Evolutionary conservation across 306 rosid genomes (phyloP), one percentile per base, ranked within the genome.

Genomic region (Malus sieversii): DNA sequence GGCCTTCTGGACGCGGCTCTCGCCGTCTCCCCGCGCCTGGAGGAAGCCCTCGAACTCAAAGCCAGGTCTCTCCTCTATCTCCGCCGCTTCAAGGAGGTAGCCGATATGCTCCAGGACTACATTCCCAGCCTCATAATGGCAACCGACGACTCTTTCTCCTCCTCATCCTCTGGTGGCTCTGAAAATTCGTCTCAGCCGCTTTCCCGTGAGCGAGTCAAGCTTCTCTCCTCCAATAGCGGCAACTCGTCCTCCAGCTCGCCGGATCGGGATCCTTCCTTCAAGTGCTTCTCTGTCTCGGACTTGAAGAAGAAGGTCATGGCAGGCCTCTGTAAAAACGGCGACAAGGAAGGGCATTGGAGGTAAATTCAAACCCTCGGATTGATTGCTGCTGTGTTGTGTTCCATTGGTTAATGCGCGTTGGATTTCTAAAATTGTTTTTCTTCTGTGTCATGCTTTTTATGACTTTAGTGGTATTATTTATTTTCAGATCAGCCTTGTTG

Each of bases 281-380:
- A 96, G 83, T 96, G 99, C 78, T 96, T 96, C 87, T 96, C 99
- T 20, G 92, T 96, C 10, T 89, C 98, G 0, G 98, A 96, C 82
- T 86, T 96, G 76, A 96, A 90, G 91, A 90, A 90, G 89, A 96
- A 87, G 73, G 92, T 96, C 23, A 85, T 92, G 97, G 96, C 99
- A 15, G 93, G 98, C 0, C 87, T 96, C 1, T 75, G 87, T 84
- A 96, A 88, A 88, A 92, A 82, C 40, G 73, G 90, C 81, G 89
- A 88, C 22, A 88, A 90, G 64, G 92, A 96, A 84, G 98, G 97
- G 84, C 99, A 89, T 73, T 96, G 99, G 99, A 96, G 98, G 99
- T 96, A 84, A 10, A 5, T 30, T 2, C 0, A 5, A 32, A 3
- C 29, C 10, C 5, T 35, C 4, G 55, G 55, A 51, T 48, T 48